Evolutionary conservation across 2,329 filamentous ascomycete species (phyloP), one percentile per base, ranked within the genome.

Genomic region (Calonectria honghensis): DNA sequence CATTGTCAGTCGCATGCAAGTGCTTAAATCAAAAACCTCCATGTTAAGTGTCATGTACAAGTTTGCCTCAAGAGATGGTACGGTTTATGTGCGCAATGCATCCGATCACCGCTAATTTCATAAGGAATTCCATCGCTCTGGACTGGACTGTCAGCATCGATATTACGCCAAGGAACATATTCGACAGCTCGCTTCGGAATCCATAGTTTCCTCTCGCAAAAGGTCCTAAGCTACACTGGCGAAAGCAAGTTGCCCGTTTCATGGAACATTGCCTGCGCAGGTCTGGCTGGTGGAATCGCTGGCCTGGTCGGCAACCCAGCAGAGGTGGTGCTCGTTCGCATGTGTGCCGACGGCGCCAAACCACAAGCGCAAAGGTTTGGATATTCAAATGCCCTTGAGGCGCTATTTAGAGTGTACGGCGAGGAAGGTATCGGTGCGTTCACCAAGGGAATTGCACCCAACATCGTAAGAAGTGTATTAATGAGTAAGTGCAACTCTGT

Each of bases 311-410:
- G 86, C n/a, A 88, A 88, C 31, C 87, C 86, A 5, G 85, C 87
- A 14, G 87, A 88, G 75, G 84, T 87, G 0, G 82, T 87, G 0
- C 83, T 88, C 6, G 86, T 88, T 0, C 81, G 87, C 9, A 88
- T 88, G 87, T 88, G 86, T 73, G 85, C 86, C 18, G 87, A 88
- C 77, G 87, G 86, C 1, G 87, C 87, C 0, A 87, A 85, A 74
- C 72, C 81, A 1, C 76, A 79, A 0, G 75, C 76, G 0, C 81
- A 88, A 65, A 81, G 84, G n/a, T 86, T 86, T 61, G 74, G 73
- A 6, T 87, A 88, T 69, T 77, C 82, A 0, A 86, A 88, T 50
- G 85, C 86, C 0, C 13, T 87, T 0, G 73, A 82, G 27, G 86
- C 84, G 3, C 11, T 81, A 37, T 67, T 37, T 0, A 79, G 79